Evolutionary conservation across 305 asterid genomes (phyloP).

Genomic region (Andrographis paniculata): DNA sequence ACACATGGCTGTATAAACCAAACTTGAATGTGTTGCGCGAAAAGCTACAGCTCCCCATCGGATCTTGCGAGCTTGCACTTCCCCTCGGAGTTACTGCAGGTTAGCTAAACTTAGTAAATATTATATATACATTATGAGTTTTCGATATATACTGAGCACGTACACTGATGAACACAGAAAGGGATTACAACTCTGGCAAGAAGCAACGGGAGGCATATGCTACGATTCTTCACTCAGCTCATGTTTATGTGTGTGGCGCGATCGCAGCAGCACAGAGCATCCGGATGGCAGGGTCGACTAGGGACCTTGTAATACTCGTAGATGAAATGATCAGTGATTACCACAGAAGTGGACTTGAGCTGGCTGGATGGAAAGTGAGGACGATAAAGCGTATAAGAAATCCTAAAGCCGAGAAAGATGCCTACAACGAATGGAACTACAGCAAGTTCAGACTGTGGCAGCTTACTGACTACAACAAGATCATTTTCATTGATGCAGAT

Average conservation of each 20-base stretch:
- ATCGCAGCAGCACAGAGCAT: slow-evolving; percentile 85
- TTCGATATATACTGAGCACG: neutral
- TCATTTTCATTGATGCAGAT: slow-evolving; percentile 65
- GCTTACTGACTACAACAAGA: slow-evolving; percentile 57
- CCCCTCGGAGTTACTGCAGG: slow-evolving; percentile 45
- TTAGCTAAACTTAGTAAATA: slow-evolving; percentile 8
- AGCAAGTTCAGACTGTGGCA: slow-evolving; percentile 84
- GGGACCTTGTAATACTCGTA: slow-evolving; percentile 82
- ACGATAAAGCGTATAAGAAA: slow-evolving; percentile 50
- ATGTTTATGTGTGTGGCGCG: slow-evolving; percentile 82
- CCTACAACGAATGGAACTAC: slow-evolving; percentile 77
- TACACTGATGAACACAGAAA: slow-evolving; percentile 26
- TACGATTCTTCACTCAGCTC: slow-evolving; percentile 70
- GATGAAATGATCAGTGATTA: slow-evolving; percentile 50
- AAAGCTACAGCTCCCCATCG: slow-evolving; percentile 60
- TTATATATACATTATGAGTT: no score
- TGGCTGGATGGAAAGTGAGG: slow-evolving; percentile 63
- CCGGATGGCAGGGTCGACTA: slow-evolving; percentile 60
- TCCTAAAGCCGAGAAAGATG: slow-evolving; percentile 73
- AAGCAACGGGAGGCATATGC: slow-evolving; percentile 75
- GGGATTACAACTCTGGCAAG: slow-evolving; percentile 22
- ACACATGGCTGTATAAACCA: slow-evolving; percentile 56
- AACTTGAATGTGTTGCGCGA: slow-evolving; percentile 29
- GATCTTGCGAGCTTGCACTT: slow-evolving; percentile 74
- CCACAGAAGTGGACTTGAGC: slow-evolving; percentile 49